These are phyloP conservation scores for Puya raimondii DNA, from an alignment of 176 grass and related monocot species.

Conservation along the genomic window DNA sequence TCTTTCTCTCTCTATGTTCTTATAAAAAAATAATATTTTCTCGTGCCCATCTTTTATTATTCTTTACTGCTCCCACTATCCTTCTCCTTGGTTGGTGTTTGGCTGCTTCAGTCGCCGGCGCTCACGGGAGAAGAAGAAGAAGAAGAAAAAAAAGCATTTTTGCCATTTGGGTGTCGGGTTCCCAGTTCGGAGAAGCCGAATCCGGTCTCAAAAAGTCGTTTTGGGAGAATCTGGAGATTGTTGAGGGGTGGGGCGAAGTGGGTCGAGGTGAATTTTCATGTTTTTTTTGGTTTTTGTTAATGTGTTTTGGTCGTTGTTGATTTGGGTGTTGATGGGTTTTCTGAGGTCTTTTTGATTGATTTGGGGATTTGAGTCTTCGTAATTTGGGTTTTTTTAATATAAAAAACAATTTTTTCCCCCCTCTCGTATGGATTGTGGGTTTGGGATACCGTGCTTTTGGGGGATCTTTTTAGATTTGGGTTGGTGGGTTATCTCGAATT, in stretches of 20 bases:
- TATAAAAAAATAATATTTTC: no score
- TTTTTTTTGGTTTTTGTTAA: background rate
- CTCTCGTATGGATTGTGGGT: background rate
- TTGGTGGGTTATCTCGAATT: background rate
- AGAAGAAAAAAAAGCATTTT: background rate
- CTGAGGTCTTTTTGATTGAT: background rate
- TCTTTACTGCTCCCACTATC: conserved; percentile 3
- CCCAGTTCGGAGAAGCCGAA: no score
- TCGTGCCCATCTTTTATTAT: background rate
- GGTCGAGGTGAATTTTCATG: conserved; percentile 9
- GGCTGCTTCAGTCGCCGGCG: background rate
- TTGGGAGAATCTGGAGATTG: background rate
- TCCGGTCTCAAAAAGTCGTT: no score
- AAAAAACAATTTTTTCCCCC: no score
- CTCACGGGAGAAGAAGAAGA: background rate
- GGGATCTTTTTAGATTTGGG: background rate
- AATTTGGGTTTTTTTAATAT: background rate
- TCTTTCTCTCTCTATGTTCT: background rate
- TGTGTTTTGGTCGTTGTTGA: background rate
- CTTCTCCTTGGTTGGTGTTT: background rate
- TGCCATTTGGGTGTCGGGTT: background rate
- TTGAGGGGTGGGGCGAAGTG: background rate
- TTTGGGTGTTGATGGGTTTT: background rate
- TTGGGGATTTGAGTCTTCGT: background rate
- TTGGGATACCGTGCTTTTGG: background rate